Base-by-base conservation (phyloP, 2,329 filamentous ascomycete genomes). In the Ophiostoma himal-ulmi region DNA sequence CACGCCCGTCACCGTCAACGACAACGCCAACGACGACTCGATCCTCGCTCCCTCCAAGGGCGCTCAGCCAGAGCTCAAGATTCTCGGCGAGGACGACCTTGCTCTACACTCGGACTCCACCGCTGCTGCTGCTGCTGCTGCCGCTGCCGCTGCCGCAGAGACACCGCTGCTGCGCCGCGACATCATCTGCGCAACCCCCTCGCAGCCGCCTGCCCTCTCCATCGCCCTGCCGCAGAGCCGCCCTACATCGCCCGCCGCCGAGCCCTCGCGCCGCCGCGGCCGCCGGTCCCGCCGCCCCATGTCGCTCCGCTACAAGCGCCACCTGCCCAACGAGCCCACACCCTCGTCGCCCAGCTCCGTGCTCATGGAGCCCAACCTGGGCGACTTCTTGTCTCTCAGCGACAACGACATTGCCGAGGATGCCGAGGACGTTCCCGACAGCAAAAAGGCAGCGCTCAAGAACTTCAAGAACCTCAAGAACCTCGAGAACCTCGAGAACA, bases 351-450 rank as follows among this genome's bases (percentile, higher is more conserved):
- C 76, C 37, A 79, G 79, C 69, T 76, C 78, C 1, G 79, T 81
- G 1, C 79, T 87, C 4, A 78, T 79, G 65, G 85, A 87, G 74
- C 85, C 85, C 6, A 82, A 82, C 52, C 77, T 87, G 30, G 80
- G 81, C 22, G 85, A 88, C 54, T 87, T 88, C 68, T 79, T 86
- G 69, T 79, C 81, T 26, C 78, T 88, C 6, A 84, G 81, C 70
- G 85, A 88, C 71, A 85, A 88, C 39, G 86, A 88, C 70, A 85
- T 88, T 72, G 84, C 85, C 10, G 86, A 88, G 74, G 77, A 73
- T 8, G 71, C 64, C 8, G 62, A 68, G 17, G 66, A 68, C 13
- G 54, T 69, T 30, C 30, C 30, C 30, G 30, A 30, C 30, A 30
- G 30, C 30, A 30, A 30, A 30, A 30, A 30, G 30, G 3, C 30